phyloP scores from a whole-genome alignment of 352 stramenopile species.

The Blastocystis sp. region DNA sequence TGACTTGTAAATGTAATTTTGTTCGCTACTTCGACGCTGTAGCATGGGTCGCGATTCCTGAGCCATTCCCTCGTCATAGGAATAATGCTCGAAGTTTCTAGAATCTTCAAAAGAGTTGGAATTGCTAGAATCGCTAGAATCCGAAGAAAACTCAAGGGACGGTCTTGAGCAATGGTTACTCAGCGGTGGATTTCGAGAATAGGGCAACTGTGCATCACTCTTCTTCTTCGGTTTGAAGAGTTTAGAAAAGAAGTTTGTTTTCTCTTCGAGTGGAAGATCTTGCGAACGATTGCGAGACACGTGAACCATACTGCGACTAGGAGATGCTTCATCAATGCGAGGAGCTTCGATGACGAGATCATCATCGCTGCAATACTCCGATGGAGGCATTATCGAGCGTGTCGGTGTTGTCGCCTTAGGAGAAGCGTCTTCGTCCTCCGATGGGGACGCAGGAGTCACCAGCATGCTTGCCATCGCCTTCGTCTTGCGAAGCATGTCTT shows the following conservation, averaged over 20 bases:
- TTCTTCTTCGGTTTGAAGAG: constrained; percentile 50
- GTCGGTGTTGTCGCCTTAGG: background rate
- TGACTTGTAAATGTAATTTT: background rate
- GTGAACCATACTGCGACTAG: background rate
- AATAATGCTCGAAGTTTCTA: background rate
- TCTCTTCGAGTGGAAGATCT: background rate
- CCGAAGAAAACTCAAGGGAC: background rate
- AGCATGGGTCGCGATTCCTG: background rate
- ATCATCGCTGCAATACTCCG: background rate
- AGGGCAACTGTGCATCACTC: background rate
- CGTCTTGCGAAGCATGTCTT: constrained; percentile 42
- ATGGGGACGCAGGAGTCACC: background rate
- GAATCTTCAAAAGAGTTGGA: background rate
- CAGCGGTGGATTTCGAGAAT: too few species aligned
- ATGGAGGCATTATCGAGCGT: background rate
- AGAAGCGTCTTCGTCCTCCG: background rate
- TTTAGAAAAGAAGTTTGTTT: constrained; percentile 1
- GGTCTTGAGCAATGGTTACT: too few species aligned
- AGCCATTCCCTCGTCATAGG: background rate
- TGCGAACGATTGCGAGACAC: background rate
- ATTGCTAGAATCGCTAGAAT: background rate
- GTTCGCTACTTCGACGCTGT: background rate
- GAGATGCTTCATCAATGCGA: background rate
- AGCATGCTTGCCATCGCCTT: constrained; percentile 14
- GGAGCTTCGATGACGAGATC: background rate